phyloP scores from a whole-genome alignment of 345 rosid species.

The Eucalyptus pumila region DNA sequence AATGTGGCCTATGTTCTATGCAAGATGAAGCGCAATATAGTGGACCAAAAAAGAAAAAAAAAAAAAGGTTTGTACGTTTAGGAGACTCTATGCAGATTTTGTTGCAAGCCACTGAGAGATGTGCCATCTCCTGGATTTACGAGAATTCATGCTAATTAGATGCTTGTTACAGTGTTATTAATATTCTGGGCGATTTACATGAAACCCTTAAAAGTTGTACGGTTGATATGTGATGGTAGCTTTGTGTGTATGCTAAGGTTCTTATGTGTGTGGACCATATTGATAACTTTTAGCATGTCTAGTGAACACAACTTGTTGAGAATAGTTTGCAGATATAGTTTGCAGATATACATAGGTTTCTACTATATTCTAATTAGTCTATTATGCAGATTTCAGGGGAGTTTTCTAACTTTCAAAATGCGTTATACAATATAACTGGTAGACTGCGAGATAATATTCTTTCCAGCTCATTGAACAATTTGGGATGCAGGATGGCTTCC shows the following conservation, averaged over 20 bases:
- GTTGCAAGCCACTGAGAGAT: neutral
- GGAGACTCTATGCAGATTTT: neutral
- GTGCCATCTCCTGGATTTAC: neutral
- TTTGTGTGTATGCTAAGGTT: too few relatives aligned
- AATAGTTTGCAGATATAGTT: neutral
- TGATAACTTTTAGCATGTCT: neutral
- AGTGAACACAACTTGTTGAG: neutral
- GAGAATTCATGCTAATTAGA: neutral
- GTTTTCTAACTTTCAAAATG: slow-evolving; percentile 57
- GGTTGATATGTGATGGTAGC: neutral
- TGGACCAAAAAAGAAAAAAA: neutral
- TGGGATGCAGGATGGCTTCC: slow-evolving; percentile 25
- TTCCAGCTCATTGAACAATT: slow-evolving; percentile 15
- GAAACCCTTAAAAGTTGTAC: neutral
- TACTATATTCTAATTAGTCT: neutral
- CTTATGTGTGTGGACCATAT: neutral
- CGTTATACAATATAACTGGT: slow-evolving; percentile 68
- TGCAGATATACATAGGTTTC: neutral
- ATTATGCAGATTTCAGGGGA: slow-evolving; percentile 71
- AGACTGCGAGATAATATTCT: slow-evolving; percentile 64
- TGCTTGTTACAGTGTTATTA: neutral
- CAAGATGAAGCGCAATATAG: neutral
- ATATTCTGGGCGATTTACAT: neutral
- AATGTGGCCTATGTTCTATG: neutral
- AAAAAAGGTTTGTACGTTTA: neutral